Conservation (phyloP, 148 eudicot genomes). For the Pouteria glomerata region DNA sequence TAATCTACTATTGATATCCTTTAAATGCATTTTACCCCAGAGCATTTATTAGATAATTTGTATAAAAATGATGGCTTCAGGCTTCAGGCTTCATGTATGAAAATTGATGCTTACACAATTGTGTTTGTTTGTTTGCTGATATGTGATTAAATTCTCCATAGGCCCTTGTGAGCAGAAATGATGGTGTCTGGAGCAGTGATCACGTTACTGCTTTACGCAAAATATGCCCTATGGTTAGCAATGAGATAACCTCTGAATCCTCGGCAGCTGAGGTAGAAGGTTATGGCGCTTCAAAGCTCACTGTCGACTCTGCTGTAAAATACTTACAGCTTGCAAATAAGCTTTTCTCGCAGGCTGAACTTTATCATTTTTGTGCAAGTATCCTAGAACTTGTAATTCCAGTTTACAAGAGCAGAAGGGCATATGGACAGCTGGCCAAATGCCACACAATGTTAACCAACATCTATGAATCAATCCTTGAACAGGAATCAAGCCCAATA, state of each 20-base stretch:
- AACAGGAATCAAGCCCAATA: conserved; percentile 98
- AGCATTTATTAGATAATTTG: neutral
- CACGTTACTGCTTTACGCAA: conserved; percentile 80
- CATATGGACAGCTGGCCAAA: conserved; percentile 96
- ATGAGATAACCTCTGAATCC: conserved; percentile 78
- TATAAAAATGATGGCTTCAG: no score
- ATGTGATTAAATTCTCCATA: conserved; percentile 20
- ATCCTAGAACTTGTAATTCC: conserved; percentile 97
- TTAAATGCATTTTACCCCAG: neutral
- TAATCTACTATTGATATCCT: neutral
- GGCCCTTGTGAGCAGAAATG: conserved; percentile 97
- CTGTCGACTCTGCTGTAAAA: conserved; percentile 96
- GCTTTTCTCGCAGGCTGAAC: conserved; percentile 97
- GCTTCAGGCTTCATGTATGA: neutral
- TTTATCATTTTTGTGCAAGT: conserved; percentile 91
- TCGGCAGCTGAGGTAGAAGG: conserved; percentile 99
- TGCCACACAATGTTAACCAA: conserved; percentile 94
- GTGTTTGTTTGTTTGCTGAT: neutral
- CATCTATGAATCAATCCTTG: conserved; percentile 94
- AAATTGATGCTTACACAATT: conserved; percentile 6
- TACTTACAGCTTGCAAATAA: conserved; percentile 97
- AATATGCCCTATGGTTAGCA: conserved; percentile 97
- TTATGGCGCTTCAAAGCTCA: conserved; percentile 97
- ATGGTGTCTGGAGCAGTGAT: conserved; percentile 94
- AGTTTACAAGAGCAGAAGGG: conserved; percentile 91